phyloP scores from a whole-genome alignment of 371 early-diverging fungal species.

The Mucor velutinosus region DNA sequence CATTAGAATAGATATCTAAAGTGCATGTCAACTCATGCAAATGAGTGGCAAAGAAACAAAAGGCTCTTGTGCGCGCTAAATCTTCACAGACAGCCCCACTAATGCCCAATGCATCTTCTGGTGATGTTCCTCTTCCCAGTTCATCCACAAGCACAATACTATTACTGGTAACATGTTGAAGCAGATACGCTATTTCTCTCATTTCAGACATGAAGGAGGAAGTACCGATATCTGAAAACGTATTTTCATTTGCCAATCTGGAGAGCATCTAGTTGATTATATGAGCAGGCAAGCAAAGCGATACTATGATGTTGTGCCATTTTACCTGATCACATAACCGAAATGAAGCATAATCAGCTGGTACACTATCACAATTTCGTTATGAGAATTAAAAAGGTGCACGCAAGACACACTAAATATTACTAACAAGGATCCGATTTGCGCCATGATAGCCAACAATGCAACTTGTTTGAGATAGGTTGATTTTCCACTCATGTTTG shows the following conservation, averaged over 20 bases:
- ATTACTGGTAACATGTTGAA: conserved; percentile 67
- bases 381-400: background rate
- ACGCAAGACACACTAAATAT: background rate
- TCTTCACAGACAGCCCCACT: conserved; percentile 81
- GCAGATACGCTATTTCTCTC: conserved; percentile 85
- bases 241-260: conserved; percentile 76
- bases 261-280: conserved; percentile 52
- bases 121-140: conserved; percentile 93
- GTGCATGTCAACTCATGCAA: conserved; percentile 60
- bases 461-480: conserved; percentile 94
- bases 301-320: background rate
- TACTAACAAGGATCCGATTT: conserved; percentile 86
- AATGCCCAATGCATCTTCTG: conserved; percentile 79
- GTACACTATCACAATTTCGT: conserved; percentile 60
- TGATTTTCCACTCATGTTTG: conserved; percentile 98
- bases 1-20: conserved; percentile 63
- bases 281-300: background rate
- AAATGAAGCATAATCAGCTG: conserved; percentile 87
- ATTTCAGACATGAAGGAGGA: conserved; percentile 94
- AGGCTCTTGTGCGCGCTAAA: conserved; percentile 59
- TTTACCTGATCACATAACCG: conserved; percentile 70
- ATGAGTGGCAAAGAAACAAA: conserved; percentile 76
- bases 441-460: conserved; percentile 89
- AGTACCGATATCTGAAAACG: conserved; percentile 58
- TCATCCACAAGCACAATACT: conserved; percentile 95